These are phyloP conservation scores for Lomentospora prolificans DNA, from an alignment of 2,329 filamentous ascomycete species.

Conservation along the genomic window DNA sequence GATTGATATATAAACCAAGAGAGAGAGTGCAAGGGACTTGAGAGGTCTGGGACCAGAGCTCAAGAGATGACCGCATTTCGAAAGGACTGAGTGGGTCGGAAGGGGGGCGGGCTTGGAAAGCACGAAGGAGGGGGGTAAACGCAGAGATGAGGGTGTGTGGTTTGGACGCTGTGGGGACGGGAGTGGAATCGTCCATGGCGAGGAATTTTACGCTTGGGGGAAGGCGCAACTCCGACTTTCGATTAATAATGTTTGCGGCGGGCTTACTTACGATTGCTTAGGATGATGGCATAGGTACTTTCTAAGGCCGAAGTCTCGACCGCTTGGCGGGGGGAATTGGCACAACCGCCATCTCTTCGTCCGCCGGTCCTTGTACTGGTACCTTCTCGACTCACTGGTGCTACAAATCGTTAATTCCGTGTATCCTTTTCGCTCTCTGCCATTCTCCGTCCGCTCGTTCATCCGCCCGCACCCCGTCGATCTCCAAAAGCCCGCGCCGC, in stretches of 20 bases:
- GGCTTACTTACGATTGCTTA: not conserved
- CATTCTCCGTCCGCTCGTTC: not conserved
- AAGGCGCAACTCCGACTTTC: slow-evolving; percentile 1
- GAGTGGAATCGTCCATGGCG: not conserved
- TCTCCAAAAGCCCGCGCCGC: not conserved
- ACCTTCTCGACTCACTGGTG: not conserved
- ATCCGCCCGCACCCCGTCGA: not conserved
- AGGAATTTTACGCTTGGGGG: not conserved
- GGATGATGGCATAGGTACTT: slow-evolving; percentile 1
- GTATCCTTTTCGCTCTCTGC: too few relatives aligned
- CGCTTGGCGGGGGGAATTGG: not conserved
- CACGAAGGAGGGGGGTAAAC: not conserved
- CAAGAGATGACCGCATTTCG: not conserved
- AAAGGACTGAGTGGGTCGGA: not conserved
- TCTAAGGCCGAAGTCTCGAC: not conserved
- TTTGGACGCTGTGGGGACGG: not conserved
- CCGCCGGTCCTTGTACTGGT: not conserved
- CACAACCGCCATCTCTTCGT: not conserved
- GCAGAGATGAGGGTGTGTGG: not conserved
- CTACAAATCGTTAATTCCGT: not conserved
- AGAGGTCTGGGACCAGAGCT: not conserved
- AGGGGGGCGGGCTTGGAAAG: not conserved
- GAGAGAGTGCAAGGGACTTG: not conserved
- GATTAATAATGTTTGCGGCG: slow-evolving; percentile 3
- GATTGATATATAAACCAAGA: not conserved